Conservation (phyloP, 2,329 filamentous ascomycete genomes). For the Elsinoe perseae region DNA sequence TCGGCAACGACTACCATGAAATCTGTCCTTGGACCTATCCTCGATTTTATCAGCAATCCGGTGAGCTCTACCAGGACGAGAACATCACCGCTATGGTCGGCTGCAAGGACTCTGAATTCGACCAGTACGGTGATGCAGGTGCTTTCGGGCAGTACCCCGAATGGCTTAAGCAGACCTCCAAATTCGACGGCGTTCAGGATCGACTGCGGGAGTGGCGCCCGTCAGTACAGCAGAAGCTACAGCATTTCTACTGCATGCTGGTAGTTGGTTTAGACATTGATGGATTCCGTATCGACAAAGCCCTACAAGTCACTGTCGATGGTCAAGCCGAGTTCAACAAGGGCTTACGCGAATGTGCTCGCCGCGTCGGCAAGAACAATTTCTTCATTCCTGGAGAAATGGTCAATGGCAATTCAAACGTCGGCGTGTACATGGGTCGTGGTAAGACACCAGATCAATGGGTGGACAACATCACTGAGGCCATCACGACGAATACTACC, state of each 20-base stretch:
- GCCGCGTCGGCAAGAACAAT: slow-evolving; percentile 51
- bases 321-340: slow-evolving; percentile 51
- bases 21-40: slow-evolving; percentile 43
- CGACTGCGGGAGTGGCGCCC: slow-evolving; percentile 57
- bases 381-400: slow-evolving; percentile 60
- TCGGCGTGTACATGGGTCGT: slow-evolving; percentile 54
- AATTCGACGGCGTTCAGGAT: slow-evolving; percentile 61
- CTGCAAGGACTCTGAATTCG: slow-evolving; percentile 9
- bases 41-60: slow-evolving; percentile 50
- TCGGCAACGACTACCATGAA: slow-evolving; percentile 47
- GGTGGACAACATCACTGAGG: slow-evolving; percentile 41
- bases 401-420: slow-evolving; percentile 54
- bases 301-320: slow-evolving; percentile 56
- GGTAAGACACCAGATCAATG: slow-evolving; percentile 50
- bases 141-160: slow-evolving; percentile 57
- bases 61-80: slow-evolving; percentile 46
- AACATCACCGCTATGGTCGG: slow-evolving; percentile 26
- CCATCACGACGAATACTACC: slow-evolving; percentile 41
- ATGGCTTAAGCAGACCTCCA: slow-evolving; percentile 56
- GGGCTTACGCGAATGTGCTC: slow-evolving; percentile 51
- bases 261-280: slow-evolving; percentile 58
- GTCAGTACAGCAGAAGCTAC: slow-evolving; percentile 50
- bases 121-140: slow-evolving; percentile 54
- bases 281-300: slow-evolving; percentile 60
- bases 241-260: slow-evolving; percentile 56